Conservation (phyloP, 202 grass and related monocot genomes). For the Cymbopogon flexuosus region DNA sequence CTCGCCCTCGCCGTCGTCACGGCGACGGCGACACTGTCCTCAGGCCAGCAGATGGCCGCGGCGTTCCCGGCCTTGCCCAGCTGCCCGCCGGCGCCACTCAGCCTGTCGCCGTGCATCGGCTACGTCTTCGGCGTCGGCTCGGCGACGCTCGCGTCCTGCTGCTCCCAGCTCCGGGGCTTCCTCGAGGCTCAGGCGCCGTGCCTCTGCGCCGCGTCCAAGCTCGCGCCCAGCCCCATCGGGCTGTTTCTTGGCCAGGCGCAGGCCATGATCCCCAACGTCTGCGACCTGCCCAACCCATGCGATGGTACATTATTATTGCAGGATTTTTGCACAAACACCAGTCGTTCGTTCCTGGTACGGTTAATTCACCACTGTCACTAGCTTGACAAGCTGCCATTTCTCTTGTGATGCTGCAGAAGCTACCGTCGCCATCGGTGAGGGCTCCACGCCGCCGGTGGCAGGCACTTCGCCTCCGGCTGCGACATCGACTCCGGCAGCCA, state of each 20-base stretch:
- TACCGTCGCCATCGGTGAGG: neutral
- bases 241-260: slow-evolving; percentile 58
- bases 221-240: slow-evolving; percentile 41
- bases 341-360: no score
- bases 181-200: slow-evolving; percentile 54
- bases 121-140: slow-evolving; percentile 47
- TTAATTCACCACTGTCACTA: neutral
- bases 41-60: slow-evolving; percentile 33
- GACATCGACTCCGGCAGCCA: neutral
- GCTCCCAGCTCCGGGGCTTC: slow-evolving; percentile 48
- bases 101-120: slow-evolving; percentile 63
- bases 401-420: slow-evolving; percentile 2
- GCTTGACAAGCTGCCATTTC: neutral
- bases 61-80: slow-evolving; percentile 30
- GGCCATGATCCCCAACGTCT: slow-evolving; percentile 58
- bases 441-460: neutral
- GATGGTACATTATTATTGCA: slow-evolving; percentile 19
- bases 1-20: neutral
- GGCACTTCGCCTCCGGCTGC: neutral
- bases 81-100: slow-evolving; percentile 42
- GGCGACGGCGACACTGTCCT: neutral
- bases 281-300: slow-evolving; percentile 66
- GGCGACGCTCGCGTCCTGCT: slow-evolving; percentile 49
- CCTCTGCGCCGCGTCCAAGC: slow-evolving; percentile 51
- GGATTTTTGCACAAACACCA: neutral